A percentile compares a stretch with the other conserved stretches of the same genome.
Conservation (phyloP, 2,329 filamentous ascomycete genomes). For the Talaromyces pinophilus region DNA sequence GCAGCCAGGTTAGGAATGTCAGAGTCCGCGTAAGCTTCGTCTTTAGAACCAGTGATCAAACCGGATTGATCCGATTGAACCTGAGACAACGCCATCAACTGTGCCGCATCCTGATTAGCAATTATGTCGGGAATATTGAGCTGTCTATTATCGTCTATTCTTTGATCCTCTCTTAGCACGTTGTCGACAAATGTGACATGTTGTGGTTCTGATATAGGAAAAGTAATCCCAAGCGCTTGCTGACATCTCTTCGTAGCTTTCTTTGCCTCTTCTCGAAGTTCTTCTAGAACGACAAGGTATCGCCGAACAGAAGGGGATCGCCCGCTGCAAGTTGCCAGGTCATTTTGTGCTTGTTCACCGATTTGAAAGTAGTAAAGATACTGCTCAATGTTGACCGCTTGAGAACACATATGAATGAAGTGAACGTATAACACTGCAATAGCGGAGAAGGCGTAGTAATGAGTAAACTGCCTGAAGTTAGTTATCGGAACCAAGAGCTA, state of each 20-base stretch:
- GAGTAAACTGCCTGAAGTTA: not conserved
- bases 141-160: not conserved
- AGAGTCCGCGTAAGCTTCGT: not conserved
- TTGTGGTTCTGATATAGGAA: not conserved
- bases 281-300: not conserved
- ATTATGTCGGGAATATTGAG: not conserved
- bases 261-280: not conserved
- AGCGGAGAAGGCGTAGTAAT: not conserved
- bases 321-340: not conserved
- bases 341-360: not conserved
- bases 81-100: not conserved
- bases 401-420: not conserved
- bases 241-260: not conserved
- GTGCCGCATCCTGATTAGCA: not conserved
- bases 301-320: not conserved
- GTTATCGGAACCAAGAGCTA: not conserved
- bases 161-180: not conserved
- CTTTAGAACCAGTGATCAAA: not conserved
- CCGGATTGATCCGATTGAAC: not conserved
- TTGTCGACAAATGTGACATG: not conserved
- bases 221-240: not conserved
- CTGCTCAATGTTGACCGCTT: not conserved
- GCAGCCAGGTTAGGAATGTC: not conserved
- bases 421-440: not conserved
- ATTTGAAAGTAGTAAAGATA: not conserved